A percentile compares a stretch with the other conserved stretches of the same genome.
Conservation (phyloP, 2,329 filamentous ascomycete species). For the Fusarium mundagurra region DNA sequence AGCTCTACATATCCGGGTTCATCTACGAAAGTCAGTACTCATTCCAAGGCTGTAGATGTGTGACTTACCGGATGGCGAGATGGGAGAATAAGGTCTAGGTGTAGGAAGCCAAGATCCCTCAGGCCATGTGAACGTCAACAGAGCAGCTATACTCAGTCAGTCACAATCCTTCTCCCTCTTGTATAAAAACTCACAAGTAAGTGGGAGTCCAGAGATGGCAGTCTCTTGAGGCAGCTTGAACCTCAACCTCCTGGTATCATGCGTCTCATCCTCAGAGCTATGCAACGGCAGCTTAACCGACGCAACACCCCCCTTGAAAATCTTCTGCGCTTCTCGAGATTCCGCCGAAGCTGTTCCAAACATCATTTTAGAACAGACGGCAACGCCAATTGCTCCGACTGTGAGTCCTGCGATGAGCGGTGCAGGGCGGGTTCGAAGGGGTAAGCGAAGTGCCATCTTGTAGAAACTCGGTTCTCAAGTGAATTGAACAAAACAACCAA, state of each 20-base stretch:
- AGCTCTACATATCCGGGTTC: slow-evolving; percentile 69
- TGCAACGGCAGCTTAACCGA: slow-evolving; percentile 61
- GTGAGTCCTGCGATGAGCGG: slow-evolving; percentile 39
- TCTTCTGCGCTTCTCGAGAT: slow-evolving; percentile 20
- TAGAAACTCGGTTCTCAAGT: neutral
- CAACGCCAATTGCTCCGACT: slow-evolving; percentile 25
- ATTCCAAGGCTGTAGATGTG: rapidly evolving
- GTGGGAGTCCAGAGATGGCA: slow-evolving; percentile 58
- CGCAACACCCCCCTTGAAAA: slow-evolving; percentile 50
- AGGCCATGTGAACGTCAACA: slow-evolving; percentile 70
- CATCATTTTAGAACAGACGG: slow-evolving; percentile 34
- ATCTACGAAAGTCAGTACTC: slow-evolving; percentile 44
- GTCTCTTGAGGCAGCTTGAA: slow-evolving; percentile 63
- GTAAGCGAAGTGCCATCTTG: slow-evolving; percentile 26
- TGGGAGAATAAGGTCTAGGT: slow-evolving; percentile 73
- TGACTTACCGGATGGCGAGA: slow-evolving; percentile 43
- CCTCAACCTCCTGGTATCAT: slow-evolving; percentile 66
- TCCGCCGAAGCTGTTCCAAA: slow-evolving; percentile 37
- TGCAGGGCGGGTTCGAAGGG: slow-evolving; percentile 29
- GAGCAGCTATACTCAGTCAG: slow-evolving; percentile 53
- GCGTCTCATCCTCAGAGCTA: slow-evolving; percentile 63
- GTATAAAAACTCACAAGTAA: slow-evolving; percentile 61
- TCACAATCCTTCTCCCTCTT: no score
- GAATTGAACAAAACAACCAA: rapidly evolving
- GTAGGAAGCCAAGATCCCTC: slow-evolving; percentile 66